Evolutionary conservation across 169 alveolate genomes (phyloP), one percentile per base, ranked within the genome.

Genomic region (Cryptosporidium meleagridis): DNA sequence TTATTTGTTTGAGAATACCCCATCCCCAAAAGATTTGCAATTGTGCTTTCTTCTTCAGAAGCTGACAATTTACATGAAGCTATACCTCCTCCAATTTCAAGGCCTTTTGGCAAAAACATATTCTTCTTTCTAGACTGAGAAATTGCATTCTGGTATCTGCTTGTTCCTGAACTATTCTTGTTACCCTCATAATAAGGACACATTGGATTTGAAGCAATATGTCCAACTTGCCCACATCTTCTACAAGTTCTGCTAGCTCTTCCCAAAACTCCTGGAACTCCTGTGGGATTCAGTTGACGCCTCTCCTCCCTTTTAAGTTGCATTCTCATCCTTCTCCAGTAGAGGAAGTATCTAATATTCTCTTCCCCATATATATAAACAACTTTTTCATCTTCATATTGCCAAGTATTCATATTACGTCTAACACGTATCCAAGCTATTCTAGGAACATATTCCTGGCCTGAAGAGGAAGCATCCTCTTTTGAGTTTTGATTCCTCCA

Each of bases 141-240:
- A 72, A 85, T 53, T 26, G 89, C 85, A 45, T 37, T 62, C 16
- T 59, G 93, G 41, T 86, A 59, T 39, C 84, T 86, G 37, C 84
- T 69, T 51, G 72, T 91, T 70, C 71, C 72, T n/a, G 68, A 44
- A 91, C 29, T 52, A 37, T 72, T 37, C 9, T 67, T 59, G 62
- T 65, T 93, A 33, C 92, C 95, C 37, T 93, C 95, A 71, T 87
- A 71, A 87, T 85, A 93, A 16, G 94, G 93, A 55, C 96, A 85
- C 86, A 94, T 95, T 52, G 95, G 96, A 85, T 95, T 95, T 26
- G 97, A 95, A 29, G 97, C 96, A 62, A 95, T 95, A 84, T 95
- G 97, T 0, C 97, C 97, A 0, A 94, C 89, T 86, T 94, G 96
- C 23, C 97, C 97, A 55, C 97, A 95, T 33, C 92, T 91, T 10